Base-by-base conservation (phyloP, 495 filamentous ascomycete species). In the Hypomontagnella submonticulosa region DNA sequence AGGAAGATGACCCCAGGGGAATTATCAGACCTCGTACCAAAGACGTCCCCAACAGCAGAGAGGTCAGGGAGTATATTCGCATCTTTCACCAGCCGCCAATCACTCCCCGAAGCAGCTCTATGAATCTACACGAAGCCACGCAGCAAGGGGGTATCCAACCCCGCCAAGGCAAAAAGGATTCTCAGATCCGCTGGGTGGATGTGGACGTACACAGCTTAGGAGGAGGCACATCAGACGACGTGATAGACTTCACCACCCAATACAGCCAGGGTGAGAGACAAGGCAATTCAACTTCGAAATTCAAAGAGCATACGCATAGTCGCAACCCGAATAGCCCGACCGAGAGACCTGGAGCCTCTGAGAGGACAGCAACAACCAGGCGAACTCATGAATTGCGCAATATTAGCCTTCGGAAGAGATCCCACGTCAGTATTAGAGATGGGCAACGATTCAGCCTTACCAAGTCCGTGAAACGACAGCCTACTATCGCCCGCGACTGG, bases 401-500 rank as follows among this genome's bases (percentile, higher is more conserved):
- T 8, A 60, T 79, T 49, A 75, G 64, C 63, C 75, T 79, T 48
- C 73, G 74, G 51, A 75, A 73, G 20, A 77, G 69, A 38, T 75
- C 72, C 5, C 74, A 78, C 57, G 73, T 79, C 68, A 79, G 77
- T 47, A 70, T 83, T 18, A 72, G 70, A 30, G 79, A 78, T 34
- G 70, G 72, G 11, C 79, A 81, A 53, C 77, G 74, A 8, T 86
- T 87, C 67, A 86, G 79, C 57, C 74, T 87, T 18, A 75, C 82
- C 40, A 77, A 76, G 56, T 84, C 83, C n/a, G 79, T 83, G 54
- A 79, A 71, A 55, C 77, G 74, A 23, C 81, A 82, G 38, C 81
- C 81, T 20, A 66, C 65, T 11, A 83, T 86, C 46, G 87, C 88
- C 15, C 78, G 89, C 57, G 87, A 90, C 70, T 91, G 87, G 89